Conservation (phyloP, 2,329 filamentous ascomycete species). For the Trichophyton verrucosum region DNA sequence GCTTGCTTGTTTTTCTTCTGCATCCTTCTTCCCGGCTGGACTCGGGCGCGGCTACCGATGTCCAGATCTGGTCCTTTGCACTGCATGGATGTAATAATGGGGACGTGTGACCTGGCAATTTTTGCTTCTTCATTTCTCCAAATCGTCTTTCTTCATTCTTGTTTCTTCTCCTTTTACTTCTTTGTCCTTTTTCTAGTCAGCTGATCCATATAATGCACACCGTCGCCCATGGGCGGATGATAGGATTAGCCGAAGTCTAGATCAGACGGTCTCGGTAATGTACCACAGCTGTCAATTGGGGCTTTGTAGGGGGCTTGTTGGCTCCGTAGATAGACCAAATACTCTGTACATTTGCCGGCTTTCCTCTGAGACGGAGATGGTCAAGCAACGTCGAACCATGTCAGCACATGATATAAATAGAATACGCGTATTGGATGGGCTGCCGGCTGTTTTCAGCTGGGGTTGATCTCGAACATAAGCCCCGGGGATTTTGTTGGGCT, state of each 20-base stretch:
- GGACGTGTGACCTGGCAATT: not conserved
- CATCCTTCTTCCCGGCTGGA: not conserved
- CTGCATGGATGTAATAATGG: not conserved
- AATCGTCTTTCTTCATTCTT: not conserved
- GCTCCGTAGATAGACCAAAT: not conserved
- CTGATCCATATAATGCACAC: not conserved
- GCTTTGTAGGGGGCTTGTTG: not conserved
- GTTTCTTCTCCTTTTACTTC: not conserved
- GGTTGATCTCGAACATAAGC: not conserved
- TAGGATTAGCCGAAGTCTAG: not conserved
- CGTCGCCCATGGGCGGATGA: not conserved
- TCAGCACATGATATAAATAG: slow-evolving; percentile 4
- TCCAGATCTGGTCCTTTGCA: not conserved
- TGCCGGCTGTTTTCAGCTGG: not conserved
- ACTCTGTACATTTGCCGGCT: not conserved
- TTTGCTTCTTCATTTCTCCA: not conserved
- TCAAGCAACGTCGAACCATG: not conserved
- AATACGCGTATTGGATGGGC: not conserved
- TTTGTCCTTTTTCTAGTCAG: not conserved
- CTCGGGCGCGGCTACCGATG: slow-evolving; percentile 3
- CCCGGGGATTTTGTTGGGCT: not conserved
- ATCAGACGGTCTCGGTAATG: not conserved
- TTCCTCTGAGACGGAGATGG: not conserved
- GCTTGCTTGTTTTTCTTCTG: not conserved
- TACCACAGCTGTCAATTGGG: not conserved